Evolutionary conservation across 2,329 filamentous ascomycete species (phyloP), one percentile per base, ranked within the genome.

Genomic region (Alternaria ventricosa): DNA sequence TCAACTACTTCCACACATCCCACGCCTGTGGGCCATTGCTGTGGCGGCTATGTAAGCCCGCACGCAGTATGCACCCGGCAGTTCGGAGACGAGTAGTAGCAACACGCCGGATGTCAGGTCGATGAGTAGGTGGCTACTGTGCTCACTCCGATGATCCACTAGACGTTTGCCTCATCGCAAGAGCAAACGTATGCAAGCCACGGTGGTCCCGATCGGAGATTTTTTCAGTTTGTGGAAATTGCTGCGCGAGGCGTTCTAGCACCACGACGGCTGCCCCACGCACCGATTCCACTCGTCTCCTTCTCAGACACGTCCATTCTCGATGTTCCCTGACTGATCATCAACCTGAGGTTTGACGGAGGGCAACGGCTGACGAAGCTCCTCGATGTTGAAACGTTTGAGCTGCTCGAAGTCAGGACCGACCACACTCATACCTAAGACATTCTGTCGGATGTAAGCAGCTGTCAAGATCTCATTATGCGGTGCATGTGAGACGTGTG

Each of bases 351-450:
- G 36, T 5, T 54, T 57, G 8, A 57, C 56, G 12, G 55, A 43
- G 13, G 57, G 50, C 10, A 80, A 82, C 55, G 85, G 83, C 61
- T 84, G 83, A 69, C 91, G 92, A 23, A 95, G 86, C 78, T 93
- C 92, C 60, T 90, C 88, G 43, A 96, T 80, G 78, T 96, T 96
- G 81, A 89, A 95, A 69, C 88, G 87, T 81, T 92, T 94, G 64
- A 94, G 83, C 50, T 84, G 83, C 54, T 93, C 90, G 85, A 90
- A 96, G 73, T 92, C 88, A 13, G 87, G 85, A 64, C 89, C 88
- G 5, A 96, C 90, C 33, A 96, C 92, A 67, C 91, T 93, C 83
- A 96, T 90, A 22, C 92, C 92, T 73, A 90, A 91, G 44, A 92
- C 86, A 59, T 88, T 89, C 91, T 94, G 70, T 64, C 46, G 11